Evolutionary conservation across 345 rosid genomes (phyloP).

Genomic region (Excoecaria cochinchinensis): DNA sequence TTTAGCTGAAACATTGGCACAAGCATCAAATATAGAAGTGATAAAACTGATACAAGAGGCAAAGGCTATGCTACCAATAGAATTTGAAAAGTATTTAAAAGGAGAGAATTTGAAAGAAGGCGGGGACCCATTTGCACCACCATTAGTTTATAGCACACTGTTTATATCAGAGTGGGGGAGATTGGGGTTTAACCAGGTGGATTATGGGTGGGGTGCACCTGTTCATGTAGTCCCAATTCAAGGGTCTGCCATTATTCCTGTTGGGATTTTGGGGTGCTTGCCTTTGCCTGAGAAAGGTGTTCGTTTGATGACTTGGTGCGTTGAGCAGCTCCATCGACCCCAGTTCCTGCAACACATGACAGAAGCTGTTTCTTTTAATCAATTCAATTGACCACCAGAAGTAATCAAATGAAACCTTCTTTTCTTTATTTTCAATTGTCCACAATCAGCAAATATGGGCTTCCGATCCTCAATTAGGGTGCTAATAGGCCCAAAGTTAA

Average conservation of each 20-base stretch:
- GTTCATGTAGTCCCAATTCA: slow-evolving; percentile 53
- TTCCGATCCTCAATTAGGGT: too few relatives aligned
- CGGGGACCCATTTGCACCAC: slow-evolving; percentile 59
- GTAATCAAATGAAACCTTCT: too few relatives aligned
- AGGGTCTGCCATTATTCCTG: slow-evolving; percentile 55
- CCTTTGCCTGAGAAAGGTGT: slow-evolving; percentile 53
- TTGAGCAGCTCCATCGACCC: slow-evolving; percentile 43
- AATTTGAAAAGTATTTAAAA: slow-evolving; percentile 38
- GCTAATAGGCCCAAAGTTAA: too few relatives aligned
- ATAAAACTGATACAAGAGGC: slow-evolving; percentile 49
- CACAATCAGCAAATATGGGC: too few relatives aligned
- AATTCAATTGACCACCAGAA: too few relatives aligned
- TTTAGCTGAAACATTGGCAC: slow-evolving; percentile 28
- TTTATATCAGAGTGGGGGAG: slow-evolving; percentile 66
- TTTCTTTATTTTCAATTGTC: too few relatives aligned
- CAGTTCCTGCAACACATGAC: slow-evolving; percentile 40
- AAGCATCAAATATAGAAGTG: slow-evolving; percentile 36
- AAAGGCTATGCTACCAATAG: slow-evolving; percentile 40
- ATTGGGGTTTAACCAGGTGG: slow-evolving; percentile 60
- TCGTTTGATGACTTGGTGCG: slow-evolving; percentile 77
- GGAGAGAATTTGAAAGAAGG: slow-evolving; percentile 32
- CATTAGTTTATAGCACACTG: slow-evolving; percentile 45
- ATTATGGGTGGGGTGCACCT: slow-evolving; percentile 61
- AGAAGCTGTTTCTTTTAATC: not conserved
- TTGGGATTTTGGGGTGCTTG: slow-evolving; percentile 52